These are phyloP conservation scores for Diplodia sapinea DNA, from an alignment of 2,329 filamentous ascomycete species.

Conservation along the genomic window DNA sequence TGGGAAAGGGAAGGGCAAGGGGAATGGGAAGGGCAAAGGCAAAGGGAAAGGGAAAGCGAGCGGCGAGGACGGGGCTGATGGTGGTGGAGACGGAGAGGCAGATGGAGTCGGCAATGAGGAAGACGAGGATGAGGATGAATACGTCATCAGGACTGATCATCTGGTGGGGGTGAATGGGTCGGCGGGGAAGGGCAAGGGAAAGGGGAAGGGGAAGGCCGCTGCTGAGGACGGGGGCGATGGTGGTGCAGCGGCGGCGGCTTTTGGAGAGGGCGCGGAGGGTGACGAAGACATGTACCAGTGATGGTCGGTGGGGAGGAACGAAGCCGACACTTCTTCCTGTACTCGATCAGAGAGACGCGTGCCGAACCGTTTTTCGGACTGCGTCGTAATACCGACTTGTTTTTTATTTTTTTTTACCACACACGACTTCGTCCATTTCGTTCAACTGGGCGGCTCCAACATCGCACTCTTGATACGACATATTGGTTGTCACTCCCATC, in stretches of 20 bases:
- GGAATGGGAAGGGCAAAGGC: conserved; percentile 11
- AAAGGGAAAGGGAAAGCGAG: conserved; percentile 43
- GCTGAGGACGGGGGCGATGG: conserved; percentile 38
- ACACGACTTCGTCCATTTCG: no score
- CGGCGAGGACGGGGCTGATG: conserved; percentile 31
- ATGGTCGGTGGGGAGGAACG: no score
- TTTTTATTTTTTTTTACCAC: no score
- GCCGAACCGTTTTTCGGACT: no score
- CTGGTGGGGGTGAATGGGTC: conserved; percentile 43
- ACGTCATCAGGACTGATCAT: conserved; percentile 51
- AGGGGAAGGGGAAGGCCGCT: conserved; percentile 30
- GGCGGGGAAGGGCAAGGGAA: conserved; percentile 34
- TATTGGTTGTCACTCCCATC: no score
- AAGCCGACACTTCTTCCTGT: no score
- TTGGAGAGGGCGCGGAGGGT: conserved; percentile 48
- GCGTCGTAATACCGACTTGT: no score
- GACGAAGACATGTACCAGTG: conserved; percentile 52
- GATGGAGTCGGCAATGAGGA: background rate
- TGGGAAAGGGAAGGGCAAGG: background rate
- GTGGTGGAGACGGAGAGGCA: background rate
- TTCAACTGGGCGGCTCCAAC: no score
- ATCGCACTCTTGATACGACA: no score
- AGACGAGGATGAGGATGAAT: conserved; percentile 45
- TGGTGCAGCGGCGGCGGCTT: conserved; percentile 38
- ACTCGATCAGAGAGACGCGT: no score